These are phyloP conservation scores for Brassica juncea DNA, from an alignment of 345 rosid species.

Conservation along the genomic window DNA sequence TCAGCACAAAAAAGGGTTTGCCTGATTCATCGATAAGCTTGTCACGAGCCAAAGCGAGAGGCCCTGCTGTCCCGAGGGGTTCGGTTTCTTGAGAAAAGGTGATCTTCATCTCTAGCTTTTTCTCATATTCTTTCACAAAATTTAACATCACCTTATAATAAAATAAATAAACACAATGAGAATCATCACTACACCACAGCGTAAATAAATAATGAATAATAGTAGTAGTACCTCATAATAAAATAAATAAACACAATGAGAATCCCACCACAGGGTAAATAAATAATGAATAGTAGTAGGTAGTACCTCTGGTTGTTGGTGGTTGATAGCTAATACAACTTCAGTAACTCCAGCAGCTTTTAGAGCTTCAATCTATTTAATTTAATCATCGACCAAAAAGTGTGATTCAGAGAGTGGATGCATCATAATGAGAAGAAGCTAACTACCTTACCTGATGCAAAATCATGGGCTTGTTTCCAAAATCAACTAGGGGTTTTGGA, in stretches of 20 bases:
- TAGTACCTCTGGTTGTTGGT: conserved; percentile 75
- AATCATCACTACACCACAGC: not conserved
- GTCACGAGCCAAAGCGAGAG: conserved; percentile 89
- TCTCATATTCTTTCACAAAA: conserved; percentile 80
- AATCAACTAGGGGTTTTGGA: conserved; percentile 27
- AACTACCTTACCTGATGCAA: conserved; percentile 47
- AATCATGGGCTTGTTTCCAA: conserved; percentile 33
- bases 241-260: too few species aligned
- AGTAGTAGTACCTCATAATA: too few species aligned
- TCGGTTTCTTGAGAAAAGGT: conserved; percentile 93
- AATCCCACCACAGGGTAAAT: too few species aligned
- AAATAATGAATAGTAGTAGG: not conserved
- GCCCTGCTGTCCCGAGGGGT: conserved; percentile 95
- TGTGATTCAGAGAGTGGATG: not conserved
- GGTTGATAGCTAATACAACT: conserved; percentile 93
- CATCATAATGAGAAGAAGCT: not conserved
- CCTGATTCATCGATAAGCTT: conserved; percentile 64
- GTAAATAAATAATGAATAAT: too few species aligned
- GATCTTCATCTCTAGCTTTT: conserved; percentile 78
- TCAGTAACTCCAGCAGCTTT: conserved; percentile 82
- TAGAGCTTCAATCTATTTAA: conserved; percentile 58
- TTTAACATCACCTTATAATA: conserved; percentile 53
- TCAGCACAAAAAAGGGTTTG: conserved; percentile 68
- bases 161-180: not conserved
- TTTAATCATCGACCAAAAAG: not conserved